Conservation (phyloP, 2,329 filamentous ascomycete species). For the Venturia asperata region DNA sequence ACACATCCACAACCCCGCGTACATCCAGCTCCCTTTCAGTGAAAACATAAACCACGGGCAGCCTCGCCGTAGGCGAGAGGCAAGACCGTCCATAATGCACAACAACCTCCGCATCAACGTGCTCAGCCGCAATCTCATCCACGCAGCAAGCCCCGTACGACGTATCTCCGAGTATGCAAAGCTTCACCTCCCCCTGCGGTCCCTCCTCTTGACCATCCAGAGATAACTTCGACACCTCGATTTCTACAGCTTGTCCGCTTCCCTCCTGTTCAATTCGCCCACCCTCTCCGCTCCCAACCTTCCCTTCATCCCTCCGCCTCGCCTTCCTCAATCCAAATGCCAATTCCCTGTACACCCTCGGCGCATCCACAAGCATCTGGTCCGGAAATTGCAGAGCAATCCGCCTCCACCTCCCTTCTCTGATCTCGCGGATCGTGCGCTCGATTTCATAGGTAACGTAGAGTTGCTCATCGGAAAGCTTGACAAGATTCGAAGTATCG, state of each 20-base stretch:
- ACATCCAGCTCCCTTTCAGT: conserved; percentile 65
- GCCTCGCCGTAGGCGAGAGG: conserved; percentile 75
- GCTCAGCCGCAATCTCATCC: conserved; percentile 92
- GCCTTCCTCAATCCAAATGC: conserved; percentile 40
- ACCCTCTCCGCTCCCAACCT: neutral
- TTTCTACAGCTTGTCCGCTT: conserved; percentile 11
- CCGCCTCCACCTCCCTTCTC: conserved; percentile 61
- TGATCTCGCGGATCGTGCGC: conserved; percentile 70
- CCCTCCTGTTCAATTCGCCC: conserved; percentile 14
- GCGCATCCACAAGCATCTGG: conserved; percentile 79
- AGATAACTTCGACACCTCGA: conserved; percentile 3
- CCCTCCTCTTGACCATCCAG: conserved; percentile 23
- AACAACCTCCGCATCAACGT: conserved; percentile 81
- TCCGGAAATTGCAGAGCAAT: conserved; percentile 96
- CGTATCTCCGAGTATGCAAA: conserved; percentile 89
- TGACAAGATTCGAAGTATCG: conserved; percentile 29
- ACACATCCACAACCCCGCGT: conserved; percentile 51
- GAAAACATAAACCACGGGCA: conserved; percentile 88
- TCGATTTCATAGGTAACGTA: conserved; percentile 74
- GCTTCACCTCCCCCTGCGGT: conserved; percentile 35
- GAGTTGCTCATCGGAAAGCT: conserved; percentile 61
- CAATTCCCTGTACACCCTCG: conserved; percentile 66
- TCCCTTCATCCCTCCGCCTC: neutral
- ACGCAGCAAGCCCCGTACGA: conserved; percentile 97
- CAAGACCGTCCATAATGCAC: conserved; percentile 93